These are phyloP conservation scores for Cystobasidium slooffiae DNA, from an alignment of 1,284 basidiomycete species.

Conservation along the genomic window DNA sequence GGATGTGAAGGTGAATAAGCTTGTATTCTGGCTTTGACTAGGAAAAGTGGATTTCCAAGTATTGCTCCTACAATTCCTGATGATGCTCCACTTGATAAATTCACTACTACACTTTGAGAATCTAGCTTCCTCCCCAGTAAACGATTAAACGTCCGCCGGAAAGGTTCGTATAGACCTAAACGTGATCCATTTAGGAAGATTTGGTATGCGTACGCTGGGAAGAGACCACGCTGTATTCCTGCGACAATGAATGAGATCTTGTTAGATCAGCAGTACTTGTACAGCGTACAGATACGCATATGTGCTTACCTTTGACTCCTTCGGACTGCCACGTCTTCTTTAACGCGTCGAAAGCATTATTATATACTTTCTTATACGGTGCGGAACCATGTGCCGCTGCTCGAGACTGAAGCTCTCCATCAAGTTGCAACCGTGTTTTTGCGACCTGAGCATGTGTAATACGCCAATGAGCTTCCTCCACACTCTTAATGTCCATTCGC, in stretches of 20 bases:
- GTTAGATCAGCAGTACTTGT: not conserved
- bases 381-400: constrained; percentile 33
- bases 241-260: constrained; percentile 53
- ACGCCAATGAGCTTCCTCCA: not conserved
- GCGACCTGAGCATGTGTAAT: constrained; percentile 63
- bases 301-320: constrained; percentile 63
- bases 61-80: constrained; percentile 62
- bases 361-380: constrained; percentile 80
- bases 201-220: constrained; percentile 93
- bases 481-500: not conserved
- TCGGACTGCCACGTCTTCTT: constrained; percentile 89
- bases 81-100: constrained; percentile 47
- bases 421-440: constrained; percentile 90
- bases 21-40: constrained; percentile 97
- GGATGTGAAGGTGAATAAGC: constrained; percentile 92
- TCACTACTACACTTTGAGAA: constrained; percentile 45
- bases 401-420: constrained; percentile 73
- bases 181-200: constrained; percentile 92
- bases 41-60: constrained; percentile 90
- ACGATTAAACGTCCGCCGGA: constrained; percentile 73
- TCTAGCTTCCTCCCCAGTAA: constrained; percentile 63
- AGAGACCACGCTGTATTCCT: constrained; percentile 87
- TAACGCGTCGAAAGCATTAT: constrained; percentile 82
- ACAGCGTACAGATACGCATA: not conserved
- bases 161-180: constrained; percentile 94